Percentiles rank a stretch among this genome's conserved stretches.
phyloP scores from a whole-genome alignment of 2,329 filamentous ascomycete genomes.

The Trichoderma arundinaceum region DNA sequence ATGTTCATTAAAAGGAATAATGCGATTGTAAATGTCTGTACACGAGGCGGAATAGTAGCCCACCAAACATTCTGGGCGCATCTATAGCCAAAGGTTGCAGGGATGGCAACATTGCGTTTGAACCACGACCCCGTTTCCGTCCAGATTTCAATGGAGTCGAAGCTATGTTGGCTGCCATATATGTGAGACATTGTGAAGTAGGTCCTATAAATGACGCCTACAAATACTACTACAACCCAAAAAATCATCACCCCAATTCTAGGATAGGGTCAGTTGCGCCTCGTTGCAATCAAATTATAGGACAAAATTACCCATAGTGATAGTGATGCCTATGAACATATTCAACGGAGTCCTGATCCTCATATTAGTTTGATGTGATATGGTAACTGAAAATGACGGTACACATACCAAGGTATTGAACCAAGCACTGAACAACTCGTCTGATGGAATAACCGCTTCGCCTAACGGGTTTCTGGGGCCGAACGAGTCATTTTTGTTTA shows the following conservation, averaged over 20 bases:
- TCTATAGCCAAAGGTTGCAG: slow-evolving; percentile 52
- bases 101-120: slow-evolving; percentile 45
- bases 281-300: background rate
- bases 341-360: slow-evolving; percentile 43
- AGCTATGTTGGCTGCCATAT: background rate
- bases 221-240: slow-evolving; percentile 48
- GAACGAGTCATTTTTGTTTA: slow-evolving; percentile 40
- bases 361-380: background rate
- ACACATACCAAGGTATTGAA: slow-evolving; percentile 48
- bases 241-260: slow-evolving; percentile 48
- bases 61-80: slow-evolving; percentile 53
- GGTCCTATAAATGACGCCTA: slow-evolving; percentile 46
- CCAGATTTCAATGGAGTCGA: slow-evolving; percentile 9
- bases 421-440: slow-evolving; percentile 44
- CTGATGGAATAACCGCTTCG: slow-evolving; percentile 45
- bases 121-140: slow-evolving; percentile 39
- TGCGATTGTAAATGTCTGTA: slow-evolving; percentile 50
- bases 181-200: slow-evolving; percentile 32
- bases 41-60: slow-evolving; percentile 51
- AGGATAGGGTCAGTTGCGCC: slow-evolving; percentile 22
- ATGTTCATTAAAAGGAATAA: slow-evolving; percentile 49
- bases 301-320: slow-evolving; percentile 44
- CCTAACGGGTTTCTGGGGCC: slow-evolving; percentile 31
- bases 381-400: background rate
- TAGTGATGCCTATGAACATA: slow-evolving; percentile 47